A percentile compares a stretch with the other conserved stretches of the same genome.
phyloP scores from a whole-genome alignment of 2,329 filamentous ascomycete species.

The Paecilomyces niveus region DNA sequence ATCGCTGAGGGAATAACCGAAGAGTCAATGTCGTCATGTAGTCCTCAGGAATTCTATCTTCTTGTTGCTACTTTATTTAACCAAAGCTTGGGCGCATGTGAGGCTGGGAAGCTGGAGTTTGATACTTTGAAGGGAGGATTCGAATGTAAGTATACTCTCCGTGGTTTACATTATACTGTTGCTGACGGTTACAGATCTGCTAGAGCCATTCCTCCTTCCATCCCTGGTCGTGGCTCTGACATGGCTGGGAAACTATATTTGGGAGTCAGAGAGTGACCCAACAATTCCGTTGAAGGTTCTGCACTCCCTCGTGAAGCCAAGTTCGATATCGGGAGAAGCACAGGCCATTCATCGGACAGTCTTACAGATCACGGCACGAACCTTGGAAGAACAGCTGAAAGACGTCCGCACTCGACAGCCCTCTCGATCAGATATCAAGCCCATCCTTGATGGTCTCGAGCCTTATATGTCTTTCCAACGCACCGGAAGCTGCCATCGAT shows the following conservation, averaged over 20 bases:
- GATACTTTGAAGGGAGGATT: constrained; percentile 55
- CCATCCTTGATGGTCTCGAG: constrained; percentile 46
- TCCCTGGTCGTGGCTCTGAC: constrained; percentile 52
- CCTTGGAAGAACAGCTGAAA: constrained; percentile 46
- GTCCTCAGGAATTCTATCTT: constrained; percentile 57
- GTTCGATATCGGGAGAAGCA: constrained; percentile 52
- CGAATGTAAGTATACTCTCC: constrained; percentile 43
- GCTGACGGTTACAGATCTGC: constrained; percentile 40
- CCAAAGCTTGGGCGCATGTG: constrained; percentile 54
- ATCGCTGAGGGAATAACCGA: constrained; percentile 58
- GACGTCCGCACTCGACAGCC: constrained; percentile 44
- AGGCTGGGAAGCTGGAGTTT: constrained; percentile 47
- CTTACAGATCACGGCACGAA: constrained; percentile 47
- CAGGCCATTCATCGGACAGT: constrained; percentile 56
- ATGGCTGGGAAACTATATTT: constrained; percentile 53
- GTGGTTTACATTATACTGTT: neutral
- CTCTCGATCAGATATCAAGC: constrained; percentile 45
- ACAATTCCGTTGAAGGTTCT: constrained; percentile 50
- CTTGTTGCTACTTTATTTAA: constrained; percentile 56
- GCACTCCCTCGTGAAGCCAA: constrained; percentile 49
- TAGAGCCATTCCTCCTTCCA: constrained; percentile 57
- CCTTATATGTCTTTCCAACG: constrained; percentile 45
- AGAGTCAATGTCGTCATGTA: constrained; percentile 58
- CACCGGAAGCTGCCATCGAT: constrained; percentile 37
- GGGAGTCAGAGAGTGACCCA: constrained; percentile 42